Evolutionary conservation across 306 rosid genomes (phyloP).

Genomic region (Quercus wislizeni): DNA sequence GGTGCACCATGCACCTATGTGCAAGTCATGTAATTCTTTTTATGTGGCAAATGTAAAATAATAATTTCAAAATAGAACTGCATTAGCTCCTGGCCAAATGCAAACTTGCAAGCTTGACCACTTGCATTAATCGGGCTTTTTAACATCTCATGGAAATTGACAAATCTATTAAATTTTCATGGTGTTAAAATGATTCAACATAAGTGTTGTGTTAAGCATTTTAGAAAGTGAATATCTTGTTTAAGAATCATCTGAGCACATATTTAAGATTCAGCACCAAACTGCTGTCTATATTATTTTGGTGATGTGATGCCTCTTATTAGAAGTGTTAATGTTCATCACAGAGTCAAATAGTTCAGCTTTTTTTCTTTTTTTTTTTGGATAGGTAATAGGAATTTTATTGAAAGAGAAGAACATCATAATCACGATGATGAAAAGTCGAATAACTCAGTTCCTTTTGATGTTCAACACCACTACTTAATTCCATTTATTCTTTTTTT

Average conservation of each 20-base stretch:
- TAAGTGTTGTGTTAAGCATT: background rate
- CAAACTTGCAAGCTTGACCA: background rate
- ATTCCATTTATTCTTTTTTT: too few relatives aligned
- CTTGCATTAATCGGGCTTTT: background rate
- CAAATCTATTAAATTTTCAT: background rate
- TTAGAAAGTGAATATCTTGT: background rate
- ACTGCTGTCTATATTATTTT: background rate
- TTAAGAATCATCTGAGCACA: background rate
- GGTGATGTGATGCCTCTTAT: background rate
- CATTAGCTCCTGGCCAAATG: background rate
- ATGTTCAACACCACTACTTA: background rate
- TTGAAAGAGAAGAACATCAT: too few relatives aligned
- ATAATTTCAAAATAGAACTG: background rate
- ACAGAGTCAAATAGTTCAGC: background rate
- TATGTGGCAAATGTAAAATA: background rate
- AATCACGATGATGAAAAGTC: too few relatives aligned
- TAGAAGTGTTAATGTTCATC: background rate
- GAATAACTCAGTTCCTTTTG: background rate
- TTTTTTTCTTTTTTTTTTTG: background rate
- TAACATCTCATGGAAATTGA: background rate
- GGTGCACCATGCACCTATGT: too few relatives aligned
- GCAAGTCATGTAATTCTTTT: background rate
- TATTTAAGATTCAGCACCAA: background rate
- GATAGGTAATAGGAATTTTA: too few relatives aligned
- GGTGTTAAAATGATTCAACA: background rate